phyloP scores from a whole-genome alignment of 768 basidiomycete species.

The Suillus brevipes region DNA sequence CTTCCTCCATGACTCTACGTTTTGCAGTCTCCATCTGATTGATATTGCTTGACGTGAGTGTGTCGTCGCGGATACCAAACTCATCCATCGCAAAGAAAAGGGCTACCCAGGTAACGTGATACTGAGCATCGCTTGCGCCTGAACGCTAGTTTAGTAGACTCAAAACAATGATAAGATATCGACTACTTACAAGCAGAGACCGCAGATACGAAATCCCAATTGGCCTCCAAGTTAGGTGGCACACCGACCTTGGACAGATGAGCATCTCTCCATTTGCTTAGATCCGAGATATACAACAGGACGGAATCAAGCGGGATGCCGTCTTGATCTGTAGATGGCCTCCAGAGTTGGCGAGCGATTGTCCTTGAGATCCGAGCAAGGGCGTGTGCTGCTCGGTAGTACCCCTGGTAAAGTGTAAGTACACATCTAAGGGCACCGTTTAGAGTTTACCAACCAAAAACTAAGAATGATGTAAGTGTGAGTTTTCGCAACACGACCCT shows the following conservation, averaged over 20 bases:
- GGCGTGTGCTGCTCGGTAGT: conserved; percentile 80
- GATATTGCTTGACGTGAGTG: conserved; percentile 34
- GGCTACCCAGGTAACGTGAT: conserved; percentile 90
- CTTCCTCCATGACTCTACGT: conserved; percentile 76
- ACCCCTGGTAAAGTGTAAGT: conserved; percentile 52
- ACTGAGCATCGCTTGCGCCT: conserved; percentile 85
- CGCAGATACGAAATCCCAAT: conserved; percentile 90
- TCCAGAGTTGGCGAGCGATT: conserved; percentile 81
- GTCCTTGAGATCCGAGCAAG: conserved; percentile 81
- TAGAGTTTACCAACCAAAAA: conserved; percentile 58
- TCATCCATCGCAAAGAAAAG: conserved; percentile 82
- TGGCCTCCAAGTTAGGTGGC: conserved; percentile 76
- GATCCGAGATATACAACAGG: conserved; percentile 50
- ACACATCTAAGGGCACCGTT: conserved; percentile 2
- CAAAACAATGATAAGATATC: not conserved
- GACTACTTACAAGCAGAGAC: conserved; percentile 55
- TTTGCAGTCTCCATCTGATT: conserved; percentile 68
- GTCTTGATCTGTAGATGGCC: conserved; percentile 70
- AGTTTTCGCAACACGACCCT: not conserved
- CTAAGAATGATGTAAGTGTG: conserved; percentile 35
- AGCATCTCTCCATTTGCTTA: conserved; percentile 73
- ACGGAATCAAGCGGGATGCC: conserved; percentile 76
- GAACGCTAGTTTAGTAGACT: conserved; percentile 13
- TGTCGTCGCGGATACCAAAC: conserved; percentile 72
- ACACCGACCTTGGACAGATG: conserved; percentile 82